phyloP scores from a whole-genome alignment of 2,329 filamentous ascomycete genomes.

The Fusarium sp. region DNA sequence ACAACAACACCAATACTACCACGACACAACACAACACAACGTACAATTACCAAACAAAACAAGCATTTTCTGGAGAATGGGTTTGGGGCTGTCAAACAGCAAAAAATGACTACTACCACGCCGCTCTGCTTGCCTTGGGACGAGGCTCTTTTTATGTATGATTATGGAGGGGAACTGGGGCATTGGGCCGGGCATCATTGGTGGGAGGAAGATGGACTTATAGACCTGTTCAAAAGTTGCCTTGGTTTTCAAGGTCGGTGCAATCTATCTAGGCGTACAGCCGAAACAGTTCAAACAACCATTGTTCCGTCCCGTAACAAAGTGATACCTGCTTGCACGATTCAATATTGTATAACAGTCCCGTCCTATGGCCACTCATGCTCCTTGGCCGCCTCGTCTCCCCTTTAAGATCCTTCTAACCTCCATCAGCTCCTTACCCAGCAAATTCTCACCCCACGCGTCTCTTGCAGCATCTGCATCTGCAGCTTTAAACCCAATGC shows the following conservation, averaged over 20 bases:
- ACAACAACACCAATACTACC: constrained; percentile 25
- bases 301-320: neutral
- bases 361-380: neutral
- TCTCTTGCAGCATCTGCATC: constrained; percentile 58
- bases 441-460: constrained; percentile 70
- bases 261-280: constrained; percentile 16
- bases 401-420: constrained; percentile 62
- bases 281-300: constrained; percentile 5
- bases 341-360: neutral
- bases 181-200: constrained; percentile 25
- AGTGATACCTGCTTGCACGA: neutral
- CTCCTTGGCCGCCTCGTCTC: constrained; percentile 41
- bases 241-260: constrained; percentile 21
- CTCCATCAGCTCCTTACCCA: constrained; percentile 70
- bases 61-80: constrained; percentile 32
- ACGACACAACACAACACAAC: constrained; percentile 5
- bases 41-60: constrained; percentile 14
- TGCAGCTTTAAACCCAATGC: constrained; percentile 66
- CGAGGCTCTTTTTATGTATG: constrained; percentile 45
- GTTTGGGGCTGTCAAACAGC: constrained; percentile 39
- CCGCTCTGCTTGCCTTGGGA: constrained; percentile 46
- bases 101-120: constrained; percentile 41
- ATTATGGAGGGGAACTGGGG: constrained; percentile 32
- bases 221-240: constrained; percentile 34
- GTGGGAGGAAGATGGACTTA: constrained; percentile 28